Conservation (phyloP, 495 filamentous ascomycete genomes). For the Hyphodiscus hymeniophilus region DNA sequence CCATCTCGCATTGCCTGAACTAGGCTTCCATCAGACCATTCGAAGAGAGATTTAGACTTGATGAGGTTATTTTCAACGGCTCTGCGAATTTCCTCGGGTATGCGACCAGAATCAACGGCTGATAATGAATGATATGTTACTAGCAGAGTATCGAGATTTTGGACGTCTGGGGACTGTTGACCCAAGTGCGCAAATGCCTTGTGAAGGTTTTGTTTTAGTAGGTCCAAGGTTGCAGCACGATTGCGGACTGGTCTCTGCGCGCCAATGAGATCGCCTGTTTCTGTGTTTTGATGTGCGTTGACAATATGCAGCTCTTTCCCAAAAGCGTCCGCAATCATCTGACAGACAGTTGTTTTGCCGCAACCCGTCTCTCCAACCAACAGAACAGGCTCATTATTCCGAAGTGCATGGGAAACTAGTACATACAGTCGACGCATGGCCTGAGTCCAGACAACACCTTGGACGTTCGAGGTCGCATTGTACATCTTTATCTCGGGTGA, state of each 20-base stretch:
- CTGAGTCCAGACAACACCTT: slow-evolving; percentile 82
- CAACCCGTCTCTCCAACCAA: slow-evolving; percentile 95
- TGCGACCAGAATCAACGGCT: slow-evolving; percentile 14
- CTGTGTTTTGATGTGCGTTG: slow-evolving; percentile 95
- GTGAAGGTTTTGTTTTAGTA: slow-evolving; percentile 55
- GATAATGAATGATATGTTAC: slow-evolving; percentile 4
- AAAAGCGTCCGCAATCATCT: slow-evolving; percentile 77
- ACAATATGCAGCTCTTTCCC: slow-evolving; percentile 71
- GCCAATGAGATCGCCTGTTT: slow-evolving; percentile 94
- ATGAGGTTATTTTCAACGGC: slow-evolving; percentile 51
- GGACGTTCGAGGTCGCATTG: slow-evolving; percentile 33
- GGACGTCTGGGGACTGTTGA: slow-evolving; percentile 29
- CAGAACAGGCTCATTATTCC: slow-evolving; percentile 88
- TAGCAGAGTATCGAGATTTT: slow-evolving; percentile 19
- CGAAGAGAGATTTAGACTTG: slow-evolving; percentile 76
- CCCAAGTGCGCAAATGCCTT: slow-evolving; percentile 32
- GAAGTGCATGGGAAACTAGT: slow-evolving; percentile 73
- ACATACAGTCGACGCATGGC: slow-evolving; percentile 88
- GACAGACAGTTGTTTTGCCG: slow-evolving; percentile 94
- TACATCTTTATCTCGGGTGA: slow-evolving; percentile 49
- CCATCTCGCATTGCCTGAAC: slow-evolving; percentile 90
- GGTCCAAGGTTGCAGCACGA: slow-evolving; percentile 56
- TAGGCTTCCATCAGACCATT: slow-evolving; percentile 94
- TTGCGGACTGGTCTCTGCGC: slow-evolving; percentile 89
- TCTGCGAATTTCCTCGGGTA: slow-evolving; percentile 42